phyloP scores from a whole-genome alignment of 768 basidiomycete genomes.

The Termitomyces sp. region DNA sequence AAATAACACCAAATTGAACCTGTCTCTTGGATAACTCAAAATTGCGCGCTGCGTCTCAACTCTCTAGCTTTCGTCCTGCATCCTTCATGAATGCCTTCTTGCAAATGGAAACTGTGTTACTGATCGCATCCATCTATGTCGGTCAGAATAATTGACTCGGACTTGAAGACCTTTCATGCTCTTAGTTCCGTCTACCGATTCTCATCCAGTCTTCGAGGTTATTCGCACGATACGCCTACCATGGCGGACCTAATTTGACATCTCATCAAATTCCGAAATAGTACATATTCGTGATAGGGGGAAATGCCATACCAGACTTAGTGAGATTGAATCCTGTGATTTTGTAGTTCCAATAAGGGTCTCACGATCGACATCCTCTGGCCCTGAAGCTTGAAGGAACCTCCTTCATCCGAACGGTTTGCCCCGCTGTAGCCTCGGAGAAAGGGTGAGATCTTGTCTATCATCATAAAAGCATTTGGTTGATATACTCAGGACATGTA shows the following conservation, averaged over 20 bases:
- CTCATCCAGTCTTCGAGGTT: too few species aligned
- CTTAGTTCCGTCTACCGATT: background rate
- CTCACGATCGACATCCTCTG: background rate
- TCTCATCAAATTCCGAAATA: background rate
- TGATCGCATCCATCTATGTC: background rate
- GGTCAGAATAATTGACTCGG: background rate
- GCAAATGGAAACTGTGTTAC: background rate
- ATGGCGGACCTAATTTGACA: background rate
- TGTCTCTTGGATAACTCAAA: too few species aligned
- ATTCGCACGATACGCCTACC: background rate
- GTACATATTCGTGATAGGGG: too few species aligned
- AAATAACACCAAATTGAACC: conserved; percentile 2
- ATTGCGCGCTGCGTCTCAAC: background rate
- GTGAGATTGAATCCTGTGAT: background rate
- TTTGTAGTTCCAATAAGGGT: background rate
- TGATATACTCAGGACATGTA: too few species aligned
- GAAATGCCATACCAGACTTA: too few species aligned
- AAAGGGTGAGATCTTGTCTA: too few species aligned
- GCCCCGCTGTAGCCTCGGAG: conserved; percentile 1
- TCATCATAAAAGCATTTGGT: too few species aligned
- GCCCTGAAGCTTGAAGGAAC: background rate
- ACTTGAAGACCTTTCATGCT: background rate
- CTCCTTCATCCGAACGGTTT: background rate
- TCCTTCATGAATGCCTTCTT: background rate
- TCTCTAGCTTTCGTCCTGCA: background rate